Evolutionary conservation across 768 basidiomycete genomes (phyloP), one percentile per base, ranked within the genome.

Genomic region (Cyclocybe cylindracea): DNA sequence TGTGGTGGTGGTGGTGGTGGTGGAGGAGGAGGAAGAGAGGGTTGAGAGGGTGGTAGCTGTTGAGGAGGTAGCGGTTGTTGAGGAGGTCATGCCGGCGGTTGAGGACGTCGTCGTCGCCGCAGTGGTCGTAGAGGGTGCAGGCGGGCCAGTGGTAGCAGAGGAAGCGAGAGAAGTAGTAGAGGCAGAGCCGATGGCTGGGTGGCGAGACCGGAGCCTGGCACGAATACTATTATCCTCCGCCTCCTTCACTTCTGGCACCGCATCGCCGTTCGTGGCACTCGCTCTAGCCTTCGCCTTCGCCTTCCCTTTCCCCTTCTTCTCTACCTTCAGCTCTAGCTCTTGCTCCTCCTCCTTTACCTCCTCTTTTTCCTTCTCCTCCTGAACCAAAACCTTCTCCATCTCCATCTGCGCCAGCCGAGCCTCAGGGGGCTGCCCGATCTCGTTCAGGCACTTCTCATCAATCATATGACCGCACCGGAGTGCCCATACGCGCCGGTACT

Each of bases 391-490:
- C 11, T 50, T 49, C 19, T 56, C 54, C 39, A 44, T 49, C 10
- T 60, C 57, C 10, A 39, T 46, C 1, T 50, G 31, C 24, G 5
- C 24, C 24, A 24, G 5, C 24, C 24, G 24, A 18, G 44, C 56
- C 46, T 62, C 46, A 32, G 36, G 44, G 2, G 82, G 86, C 34
- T 71, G 66, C 63, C 85, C 83, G 44, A 91, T 57, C 56, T 77
- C 72, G 53, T 77, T 77, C 2, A 86, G 67, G 57, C 89, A 92
- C 64, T 86, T 88, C 44, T 87, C 90, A 56, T 91, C 89, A 0
- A 91, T 75, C 59, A 92, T 66, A 62, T 92, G 90, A 0, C 89
- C 89, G 46, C 89, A 92, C 37, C 86, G 73, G 53, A 92, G 67
- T 1, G 78, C 83, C 89, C 88, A 91, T 7, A 91, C 68, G 39